Base-by-base conservation (phyloP, 1,284 basidiomycete species). In the Violaceomyces palustris region DNA sequence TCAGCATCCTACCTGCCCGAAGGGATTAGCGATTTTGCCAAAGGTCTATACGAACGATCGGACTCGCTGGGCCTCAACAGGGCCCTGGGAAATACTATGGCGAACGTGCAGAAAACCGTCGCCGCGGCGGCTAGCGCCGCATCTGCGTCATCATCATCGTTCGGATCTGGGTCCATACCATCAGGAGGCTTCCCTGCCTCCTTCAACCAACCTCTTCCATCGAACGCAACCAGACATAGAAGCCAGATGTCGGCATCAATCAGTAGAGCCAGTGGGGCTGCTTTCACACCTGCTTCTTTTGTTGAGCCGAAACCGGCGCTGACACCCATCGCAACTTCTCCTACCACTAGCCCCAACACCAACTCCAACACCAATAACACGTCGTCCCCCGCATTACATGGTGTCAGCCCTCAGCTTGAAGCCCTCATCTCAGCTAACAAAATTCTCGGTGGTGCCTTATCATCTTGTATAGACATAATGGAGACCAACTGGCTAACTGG, bases 1-100 rank as follows among this genome's bases (percentile, higher is more conserved):
- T 45, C 61, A 0, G 45, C 52, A 1, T n/a, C n/a, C n/a, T 60
- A 58, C 28, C 41, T 66, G 6, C 61, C 64, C 3, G 61, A 59
- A 35, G 61, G 55, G 17, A 45, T 69, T 18, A 52, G 50, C 33
- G 63, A 69, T 25, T 25, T 67, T 17, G 64, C 66, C 22, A 52
- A 56, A 27, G 62, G 62, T 29, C 48, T 66, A 38, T 69, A 67
- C 38, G 55, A 64, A 25, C 47, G 56, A 15, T 47, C 50, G 5
- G 42, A 44, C n/a, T 17, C 39, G 10, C 41, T 49, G 2, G 45
- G 54, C 7, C 28, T 54, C 35, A 49, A 57, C 27, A 32, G 40
- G 9, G 55, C 66, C 12, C 33, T 68, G 19, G 52, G 49, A 22
- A 60, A 41, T 31, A 52, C 64, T 3, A 42, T 67, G 3, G 46